Evolutionary conservation across 441 rosid genomes (phyloP), one percentile per base, ranked within the genome.

Genomic region (Daphne laureola): DNA sequence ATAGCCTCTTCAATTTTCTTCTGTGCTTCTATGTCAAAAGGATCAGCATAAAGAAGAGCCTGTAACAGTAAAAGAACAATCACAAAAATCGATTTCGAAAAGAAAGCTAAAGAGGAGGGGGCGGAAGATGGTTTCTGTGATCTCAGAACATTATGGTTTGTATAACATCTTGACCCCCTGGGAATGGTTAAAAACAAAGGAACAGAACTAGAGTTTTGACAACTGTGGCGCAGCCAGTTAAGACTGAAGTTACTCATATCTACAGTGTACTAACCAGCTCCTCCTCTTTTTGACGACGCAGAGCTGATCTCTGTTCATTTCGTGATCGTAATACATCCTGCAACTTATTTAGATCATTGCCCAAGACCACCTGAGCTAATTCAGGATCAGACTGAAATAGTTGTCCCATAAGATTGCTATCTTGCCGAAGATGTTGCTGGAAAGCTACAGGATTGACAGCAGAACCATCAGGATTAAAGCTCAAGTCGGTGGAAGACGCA

Each of bases 1-100:
- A 92, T 92, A 65, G 96, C 90, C 66, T 91, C 98, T 81, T 92
- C 98, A 43, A 92, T 92, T 78, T 89, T 92, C 83, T 67, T 89
- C 61, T 92, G 98, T 58, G 98, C 90, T 68, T 92, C 98, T 61
- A 89, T 87, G 57, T 89, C 97, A 75, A 92, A 89, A 61, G 98
- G 98, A 80, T 92, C 98, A 15, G 98, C 98, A 61, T 80, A 53
- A 41, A 84, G 81, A 64, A 92, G 97, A 43, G 90, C 97, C 98
- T 92, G 67, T 51, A 31, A 51, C 4, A 23, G 38, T 31, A 9
- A 9, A 31, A 31, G 7, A 31, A 9, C 25, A 21, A 9, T 31
- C 38, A 31, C 11, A 7, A 6, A 7, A 6, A 9, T 9, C 11
- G 9, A 31, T 31, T 31, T 9, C 1, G 9, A 31, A 31, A 31